Conservation (phyloP, 2,329 filamentous ascomycete genomes). For the Penicillium sp. region DNA sequence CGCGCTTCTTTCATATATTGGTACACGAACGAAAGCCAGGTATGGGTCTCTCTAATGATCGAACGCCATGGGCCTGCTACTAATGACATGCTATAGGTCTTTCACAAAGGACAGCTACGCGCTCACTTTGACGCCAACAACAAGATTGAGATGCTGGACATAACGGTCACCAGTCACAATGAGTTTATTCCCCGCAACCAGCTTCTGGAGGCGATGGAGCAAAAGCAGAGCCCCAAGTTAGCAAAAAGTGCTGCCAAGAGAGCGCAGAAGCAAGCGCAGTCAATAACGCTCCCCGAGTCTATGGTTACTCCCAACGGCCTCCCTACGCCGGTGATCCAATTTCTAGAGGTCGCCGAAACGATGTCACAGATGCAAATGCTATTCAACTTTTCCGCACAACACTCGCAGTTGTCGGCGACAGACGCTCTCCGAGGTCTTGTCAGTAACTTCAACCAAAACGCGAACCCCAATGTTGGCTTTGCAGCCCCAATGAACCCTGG, state of each 20-base stretch:
- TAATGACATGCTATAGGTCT: constrained; percentile 54
- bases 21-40: constrained; percentile 80
- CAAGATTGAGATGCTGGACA: constrained; percentile 82
- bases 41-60: constrained; percentile 45
- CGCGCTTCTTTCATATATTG: constrained; percentile 84
- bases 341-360: constrained; percentile 66
- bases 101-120: constrained; percentile 73
- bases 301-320: constrained; percentile 55
- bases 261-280: constrained; percentile 48
- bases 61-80: not conserved
- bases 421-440: constrained; percentile 58
- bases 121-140: constrained; percentile 77
- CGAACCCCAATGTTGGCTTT: constrained; percentile 26
- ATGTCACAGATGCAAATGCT: constrained; percentile 64
- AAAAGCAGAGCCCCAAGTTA: constrained; percentile 60
- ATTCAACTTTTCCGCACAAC: constrained; percentile 57
- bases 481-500: constrained; percentile 34
- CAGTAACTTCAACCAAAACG: constrained; percentile 40
- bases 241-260: constrained; percentile 56
- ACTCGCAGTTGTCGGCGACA: constrained; percentile 53
- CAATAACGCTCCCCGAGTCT: constrained; percentile 46
- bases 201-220: constrained; percentile 53
- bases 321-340: constrained; percentile 57
- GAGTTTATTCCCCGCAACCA: constrained; percentile 76
- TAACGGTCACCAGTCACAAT: constrained; percentile 72